These are phyloP conservation scores for Aphanoascus verrucosus DNA, from an alignment of 2,329 filamentous ascomycete genomes.

Conservation along the genomic window DNA sequence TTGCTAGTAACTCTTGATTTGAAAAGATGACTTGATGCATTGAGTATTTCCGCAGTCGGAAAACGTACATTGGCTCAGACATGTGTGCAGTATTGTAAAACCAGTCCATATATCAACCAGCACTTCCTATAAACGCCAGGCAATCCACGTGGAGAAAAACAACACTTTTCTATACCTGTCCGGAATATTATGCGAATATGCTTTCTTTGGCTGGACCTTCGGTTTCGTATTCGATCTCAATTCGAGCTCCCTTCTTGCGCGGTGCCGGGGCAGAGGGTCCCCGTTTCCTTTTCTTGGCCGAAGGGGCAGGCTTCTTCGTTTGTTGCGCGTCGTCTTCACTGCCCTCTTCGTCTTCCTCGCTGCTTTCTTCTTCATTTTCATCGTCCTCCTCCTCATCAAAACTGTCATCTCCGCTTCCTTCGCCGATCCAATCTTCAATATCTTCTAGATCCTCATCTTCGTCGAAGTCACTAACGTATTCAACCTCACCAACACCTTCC, in stretches of 20 bases:
- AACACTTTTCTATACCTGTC: constrained; percentile 5
- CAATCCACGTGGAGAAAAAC: not conserved
- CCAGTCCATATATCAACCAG: not conserved
- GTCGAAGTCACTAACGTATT: constrained; percentile 87
- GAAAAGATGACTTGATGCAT: too few relatives aligned
- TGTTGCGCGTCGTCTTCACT: constrained; percentile 44
- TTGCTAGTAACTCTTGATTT: too few relatives aligned
- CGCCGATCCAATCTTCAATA: constrained; percentile 91
- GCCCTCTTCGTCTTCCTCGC: constrained; percentile 46
- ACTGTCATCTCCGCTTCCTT: constrained; percentile 46
- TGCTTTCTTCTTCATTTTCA: constrained; percentile 49
- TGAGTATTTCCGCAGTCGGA: too few relatives aligned
- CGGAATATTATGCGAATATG: constrained; percentile 29
- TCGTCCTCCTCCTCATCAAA: constrained; percentile 44
- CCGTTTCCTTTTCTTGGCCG: constrained; percentile 47
- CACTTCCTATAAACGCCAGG: constrained; percentile 1
- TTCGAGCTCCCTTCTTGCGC: constrained; percentile 52
- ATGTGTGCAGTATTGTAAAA: too few relatives aligned
- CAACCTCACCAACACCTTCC: constrained; percentile 63
- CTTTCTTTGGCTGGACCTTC: constrained; percentile 50
- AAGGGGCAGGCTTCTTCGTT: constrained; percentile 30
- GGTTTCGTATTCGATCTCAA: constrained; percentile 70
- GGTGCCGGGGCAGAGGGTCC: constrained; percentile 43
- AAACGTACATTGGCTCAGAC: too few relatives aligned
- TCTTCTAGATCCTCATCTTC: constrained; percentile 74